A percentile compares a stretch with the other conserved stretches of the same genome.
These are phyloP conservation scores for Rhodotorula sp. DNA, from an alignment of 1,284 basidiomycete species.

Conservation along the genomic window DNA sequence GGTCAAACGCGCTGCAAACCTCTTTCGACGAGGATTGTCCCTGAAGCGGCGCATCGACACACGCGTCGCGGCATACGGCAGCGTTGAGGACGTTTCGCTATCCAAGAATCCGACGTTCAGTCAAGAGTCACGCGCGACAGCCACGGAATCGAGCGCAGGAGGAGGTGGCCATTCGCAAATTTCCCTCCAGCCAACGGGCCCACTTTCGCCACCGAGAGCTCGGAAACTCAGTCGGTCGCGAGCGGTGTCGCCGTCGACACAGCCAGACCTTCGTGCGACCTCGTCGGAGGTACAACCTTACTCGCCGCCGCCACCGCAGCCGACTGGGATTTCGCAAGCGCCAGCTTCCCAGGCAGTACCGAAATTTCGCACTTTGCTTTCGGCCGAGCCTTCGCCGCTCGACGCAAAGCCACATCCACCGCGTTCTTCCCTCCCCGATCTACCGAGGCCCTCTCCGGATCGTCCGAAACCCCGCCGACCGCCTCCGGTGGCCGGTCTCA, in stretches of 20 bases:
- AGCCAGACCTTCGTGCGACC: background rate
- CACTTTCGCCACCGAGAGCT: background rate
- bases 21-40: constrained; percentile 5
- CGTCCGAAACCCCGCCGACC: background rate
- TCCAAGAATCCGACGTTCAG: constrained; percentile 13
- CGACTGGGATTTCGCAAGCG: background rate
- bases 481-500: background rate
- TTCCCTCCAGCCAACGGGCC: too few species aligned
- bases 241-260: background rate
- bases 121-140: background rate
- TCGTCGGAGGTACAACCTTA: background rate
- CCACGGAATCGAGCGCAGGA: background rate
- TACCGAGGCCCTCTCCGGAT: background rate
- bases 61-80: constrained; percentile 24
- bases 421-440: background rate
- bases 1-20: background rate
- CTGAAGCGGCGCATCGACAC: constrained; percentile 26
- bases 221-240: constrained; percentile 15
- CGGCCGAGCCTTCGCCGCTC: background rate
- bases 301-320: background rate
- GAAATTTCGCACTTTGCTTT: background rate
- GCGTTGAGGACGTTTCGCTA: background rate
- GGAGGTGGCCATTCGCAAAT: too few species aligned
- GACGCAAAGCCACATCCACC: background rate
- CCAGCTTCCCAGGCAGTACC: background rate